These are phyloP conservation scores for Ophiosphaerella korrae DNA, from an alignment of 2,329 filamentous ascomycete genomes.

Conservation along the genomic window DNA sequence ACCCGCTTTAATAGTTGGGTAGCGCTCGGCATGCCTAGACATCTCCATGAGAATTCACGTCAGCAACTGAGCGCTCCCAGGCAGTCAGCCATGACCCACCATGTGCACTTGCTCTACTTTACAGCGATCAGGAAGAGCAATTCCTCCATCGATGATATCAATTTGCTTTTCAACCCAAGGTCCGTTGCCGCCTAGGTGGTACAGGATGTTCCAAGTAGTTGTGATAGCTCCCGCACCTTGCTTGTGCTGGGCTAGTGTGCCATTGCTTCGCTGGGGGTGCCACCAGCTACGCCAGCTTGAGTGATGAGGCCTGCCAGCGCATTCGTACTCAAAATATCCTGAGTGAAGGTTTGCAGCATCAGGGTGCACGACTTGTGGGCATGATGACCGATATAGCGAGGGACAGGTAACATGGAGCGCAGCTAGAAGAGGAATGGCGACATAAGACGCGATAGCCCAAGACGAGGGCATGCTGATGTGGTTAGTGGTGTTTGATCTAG, in stretches of 20 bases:
- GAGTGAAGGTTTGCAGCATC: constrained; percentile 8
- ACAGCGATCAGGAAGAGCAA: constrained; percentile 55
- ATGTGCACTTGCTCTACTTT: constrained; percentile 63
- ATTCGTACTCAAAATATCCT: constrained; percentile 31
- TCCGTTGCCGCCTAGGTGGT: constrained; percentile 61
- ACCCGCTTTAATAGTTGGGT: constrained; percentile 59
- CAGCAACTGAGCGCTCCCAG: constrained; percentile 15
- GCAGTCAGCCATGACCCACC: constrained; percentile 43
- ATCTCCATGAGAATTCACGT: constrained; percentile 47
- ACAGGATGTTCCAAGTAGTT: constrained; percentile 55
- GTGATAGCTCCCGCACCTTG: constrained; percentile 34
- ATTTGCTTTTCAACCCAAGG: constrained; percentile 60
- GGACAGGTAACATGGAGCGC: not conserved
- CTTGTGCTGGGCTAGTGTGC: constrained; percentile 5
- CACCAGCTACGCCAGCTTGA: constrained; percentile 44
- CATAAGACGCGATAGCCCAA: not conserved
- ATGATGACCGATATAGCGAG: constrained; percentile 4
- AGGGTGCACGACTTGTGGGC: constrained; percentile 3
- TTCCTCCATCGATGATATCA: constrained; percentile 48
- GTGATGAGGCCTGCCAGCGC: constrained; percentile 36
- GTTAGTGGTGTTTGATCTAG: not conserved
- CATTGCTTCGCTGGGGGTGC: constrained; percentile 33
- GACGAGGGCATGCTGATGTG: constrained; percentile 5
- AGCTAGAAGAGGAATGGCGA: constrained; percentile 8
- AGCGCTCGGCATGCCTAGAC: constrained; percentile 63